Evolutionary conservation across 441 rosid genomes (phyloP).

Genomic region (Corymbia citriodora): DNA sequence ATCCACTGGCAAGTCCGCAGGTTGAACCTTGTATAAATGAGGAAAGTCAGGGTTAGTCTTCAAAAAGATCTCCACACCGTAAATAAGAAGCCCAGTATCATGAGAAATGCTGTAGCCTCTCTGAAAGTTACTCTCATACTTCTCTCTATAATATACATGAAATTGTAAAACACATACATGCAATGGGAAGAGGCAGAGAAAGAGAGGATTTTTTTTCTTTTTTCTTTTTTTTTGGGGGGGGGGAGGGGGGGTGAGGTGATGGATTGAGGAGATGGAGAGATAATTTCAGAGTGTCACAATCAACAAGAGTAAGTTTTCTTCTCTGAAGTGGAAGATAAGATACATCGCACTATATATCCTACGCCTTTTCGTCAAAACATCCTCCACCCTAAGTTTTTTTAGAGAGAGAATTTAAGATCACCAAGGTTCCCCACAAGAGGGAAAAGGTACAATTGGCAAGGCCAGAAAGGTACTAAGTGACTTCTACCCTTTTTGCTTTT

Average conservation of each 20-base stretch:
- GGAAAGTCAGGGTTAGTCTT: not conserved
- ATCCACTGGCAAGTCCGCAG: not conserved
- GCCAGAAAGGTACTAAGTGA: not conserved
- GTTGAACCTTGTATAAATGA: not conserved
- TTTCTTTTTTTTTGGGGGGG: too few species aligned
- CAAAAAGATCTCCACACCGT: not conserved
- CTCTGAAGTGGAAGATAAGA: not conserved
- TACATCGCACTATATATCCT: not conserved
- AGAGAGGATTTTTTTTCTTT: not conserved
- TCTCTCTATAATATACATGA: not conserved
- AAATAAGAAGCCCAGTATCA: not conserved
- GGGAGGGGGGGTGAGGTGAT: not conserved
- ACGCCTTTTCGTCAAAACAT: not conserved
- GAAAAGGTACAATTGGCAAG: not conserved
- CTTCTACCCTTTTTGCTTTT: not conserved
- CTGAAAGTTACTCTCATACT: not conserved
- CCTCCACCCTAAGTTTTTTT: not conserved
- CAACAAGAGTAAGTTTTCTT: not conserved
- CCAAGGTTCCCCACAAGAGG: not conserved
- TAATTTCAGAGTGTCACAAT: not conserved
- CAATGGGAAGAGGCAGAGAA: not conserved
- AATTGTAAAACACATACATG: not conserved
- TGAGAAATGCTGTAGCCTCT: not conserved
- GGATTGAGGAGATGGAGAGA: not conserved
- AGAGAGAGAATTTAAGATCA: not conserved